phyloP scores from a whole-genome alignment of 441 rosid genomes.

The Bruguiera hainesii region DNA sequence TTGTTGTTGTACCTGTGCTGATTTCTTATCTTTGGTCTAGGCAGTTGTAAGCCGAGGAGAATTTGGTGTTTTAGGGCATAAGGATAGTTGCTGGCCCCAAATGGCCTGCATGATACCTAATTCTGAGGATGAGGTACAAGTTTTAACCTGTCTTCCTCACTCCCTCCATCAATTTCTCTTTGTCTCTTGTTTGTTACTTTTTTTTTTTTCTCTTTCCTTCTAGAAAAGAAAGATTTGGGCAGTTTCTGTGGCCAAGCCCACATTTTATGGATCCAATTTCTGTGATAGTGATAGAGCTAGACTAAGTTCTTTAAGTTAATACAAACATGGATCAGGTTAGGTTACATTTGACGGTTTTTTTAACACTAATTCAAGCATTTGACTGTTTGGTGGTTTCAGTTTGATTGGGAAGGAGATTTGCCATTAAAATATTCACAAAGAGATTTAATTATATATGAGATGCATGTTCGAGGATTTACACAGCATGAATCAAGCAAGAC shows the following conservation, averaged over 20 bases:
- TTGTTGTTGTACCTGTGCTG: neutral
- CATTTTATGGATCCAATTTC: no score
- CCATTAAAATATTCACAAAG: slow-evolving; percentile 64
- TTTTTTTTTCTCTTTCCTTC: no score
- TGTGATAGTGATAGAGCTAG: no score
- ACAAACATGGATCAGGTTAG: no score
- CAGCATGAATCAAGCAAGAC: slow-evolving; percentile 73
- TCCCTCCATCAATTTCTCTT: no score
- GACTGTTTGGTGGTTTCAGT: slow-evolving; percentile 43
- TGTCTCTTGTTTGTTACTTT: no score
- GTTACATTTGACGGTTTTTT: neutral
- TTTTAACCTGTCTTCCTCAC: no score
- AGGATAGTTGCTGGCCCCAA: slow-evolving; percentile 81
- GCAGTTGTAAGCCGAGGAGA: slow-evolving; percentile 83
- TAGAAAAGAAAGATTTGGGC: no score
- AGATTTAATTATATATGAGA: slow-evolving; percentile 80
- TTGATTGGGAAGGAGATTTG: slow-evolving; percentile 98
- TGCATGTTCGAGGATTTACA: slow-evolving; percentile 95
- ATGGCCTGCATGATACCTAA: slow-evolving; percentile 89
- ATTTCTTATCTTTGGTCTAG: slow-evolving; percentile 36
- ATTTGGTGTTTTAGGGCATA: slow-evolving; percentile 69
- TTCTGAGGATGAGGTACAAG: slow-evolving; percentile 56
- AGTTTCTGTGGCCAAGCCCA: no score
- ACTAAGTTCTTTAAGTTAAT: no score
- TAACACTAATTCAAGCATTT: slow-evolving; percentile 9